A percentile compares a stretch with the other conserved stretches of the same genome.
These are phyloP conservation scores for Moringa oleifera DNA, from an alignment of 345 rosid species.

Conservation along the genomic window DNA sequence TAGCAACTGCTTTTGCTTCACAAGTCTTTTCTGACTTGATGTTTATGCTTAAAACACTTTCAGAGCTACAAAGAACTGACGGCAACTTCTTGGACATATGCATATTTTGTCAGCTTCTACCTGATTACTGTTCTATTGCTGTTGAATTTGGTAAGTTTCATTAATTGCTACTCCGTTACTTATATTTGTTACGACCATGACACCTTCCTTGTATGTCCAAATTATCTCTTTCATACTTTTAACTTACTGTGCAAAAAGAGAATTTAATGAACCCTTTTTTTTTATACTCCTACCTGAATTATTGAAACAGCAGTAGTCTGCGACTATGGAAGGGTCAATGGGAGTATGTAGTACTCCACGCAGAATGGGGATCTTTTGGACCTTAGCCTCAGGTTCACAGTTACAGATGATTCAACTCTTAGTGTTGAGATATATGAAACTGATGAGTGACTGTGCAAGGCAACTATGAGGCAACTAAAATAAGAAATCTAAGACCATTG, in stretches of 20 bases:
- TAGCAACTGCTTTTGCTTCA: neutral
- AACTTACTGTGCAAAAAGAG: no score
- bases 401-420: no score
- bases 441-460: no score
- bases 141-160: constrained; percentile 59
- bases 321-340: no score
- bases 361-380: no score
- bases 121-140: constrained; percentile 72
- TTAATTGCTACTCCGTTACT: constrained; percentile 1
- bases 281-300: no score
- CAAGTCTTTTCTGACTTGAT: neutral
- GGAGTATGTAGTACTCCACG: no score
- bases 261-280: neutral
- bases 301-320: no score
- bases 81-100: constrained; percentile 69
- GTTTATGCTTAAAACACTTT: constrained; percentile 14
- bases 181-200: constrained; percentile 1
- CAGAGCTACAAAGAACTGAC: constrained; percentile 89
- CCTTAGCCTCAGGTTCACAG: no score
- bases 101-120: constrained; percentile 91
- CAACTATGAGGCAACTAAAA: neutral
- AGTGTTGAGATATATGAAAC: no score
- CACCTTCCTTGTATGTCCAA: neutral
- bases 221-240: no score
- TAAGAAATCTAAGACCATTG: neutral